Evolutionary conservation across 2,329 filamentous ascomycete genomes (phyloP), one percentile per base, ranked within the genome.

Genomic region (Ceratocystis diversiconidia): DNA sequence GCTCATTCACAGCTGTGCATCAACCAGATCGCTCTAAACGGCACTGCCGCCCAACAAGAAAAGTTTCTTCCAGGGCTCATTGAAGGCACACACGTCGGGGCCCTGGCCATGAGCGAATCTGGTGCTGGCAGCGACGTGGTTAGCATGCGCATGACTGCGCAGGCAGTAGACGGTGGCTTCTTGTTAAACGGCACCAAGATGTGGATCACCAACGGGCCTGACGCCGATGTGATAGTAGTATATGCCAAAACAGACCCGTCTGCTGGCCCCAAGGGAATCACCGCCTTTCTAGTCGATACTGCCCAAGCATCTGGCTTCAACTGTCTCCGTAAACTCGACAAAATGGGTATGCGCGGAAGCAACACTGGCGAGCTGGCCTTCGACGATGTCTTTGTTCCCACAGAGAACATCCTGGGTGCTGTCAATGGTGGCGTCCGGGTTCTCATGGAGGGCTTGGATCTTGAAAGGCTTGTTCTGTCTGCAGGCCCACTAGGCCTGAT

Each of bases 181-280:
- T 69, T 92, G 22, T 79, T 99, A 65, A 90, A 92, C 72, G 92
- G 92, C 41, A 89, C 87, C 68, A 96, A 99, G 81, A 96, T 97
- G 92, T 99, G 92, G 92, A 99, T 99, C 74, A 99, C 92, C 68
- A 99, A 99, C 76, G 90, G 92, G 3, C 92, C 92, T 0, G 92
- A 97, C 73, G 94, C 94, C n/a, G 84, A 96, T 74, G 80, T 88
- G 52, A 86, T 97, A 65, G 85, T 99, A 65, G 91, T 99, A n/a
- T 99, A 99, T 75, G 92, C 92, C 64, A 97, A 97, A 80, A 96
- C 92, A 0, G 82, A 86, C 66, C 92, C 92, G 0, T 82, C 86
- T 12, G 85, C 83, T 68, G 90, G 79, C 1, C 90, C 87, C 69
- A 95, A 92, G 77, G 94, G 94, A 66, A 96, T 99, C 74, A 96